Evolutionary conservation across 805 yeast genomes (phyloP).

Genomic region (Starmerella asiatica): DNA sequence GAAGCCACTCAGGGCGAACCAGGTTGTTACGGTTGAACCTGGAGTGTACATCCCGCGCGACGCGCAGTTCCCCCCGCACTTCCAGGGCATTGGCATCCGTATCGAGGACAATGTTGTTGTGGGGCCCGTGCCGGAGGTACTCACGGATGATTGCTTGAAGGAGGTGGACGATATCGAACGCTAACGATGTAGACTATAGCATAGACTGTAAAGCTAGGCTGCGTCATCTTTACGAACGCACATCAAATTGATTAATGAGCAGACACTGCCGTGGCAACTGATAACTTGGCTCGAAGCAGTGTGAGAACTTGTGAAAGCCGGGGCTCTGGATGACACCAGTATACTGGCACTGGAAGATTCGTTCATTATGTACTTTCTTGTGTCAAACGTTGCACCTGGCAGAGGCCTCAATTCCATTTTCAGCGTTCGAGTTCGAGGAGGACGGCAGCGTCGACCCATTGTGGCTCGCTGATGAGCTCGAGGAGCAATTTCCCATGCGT

Average conservation of each 20-base stretch:
- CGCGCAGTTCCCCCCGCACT: conserved; percentile 59
- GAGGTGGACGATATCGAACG: conserved; percentile 44
- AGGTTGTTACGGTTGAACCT: conserved; percentile 90
- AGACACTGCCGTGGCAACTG: too few relatives aligned
- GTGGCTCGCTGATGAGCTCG: too few relatives aligned
- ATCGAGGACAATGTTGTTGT: conserved; percentile 90
- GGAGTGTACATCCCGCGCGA: conserved; percentile 79
- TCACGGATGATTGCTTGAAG: conserved; percentile 75
- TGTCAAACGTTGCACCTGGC: conserved; percentile 26
- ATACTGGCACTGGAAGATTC: conserved; percentile 46
- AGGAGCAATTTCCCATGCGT: too few relatives aligned
- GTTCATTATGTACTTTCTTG: conserved; percentile 32
- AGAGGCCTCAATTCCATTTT: too few relatives aligned
- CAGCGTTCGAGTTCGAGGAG: too few relatives aligned
- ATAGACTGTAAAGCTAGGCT: too few relatives aligned
- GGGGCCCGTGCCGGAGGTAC: conserved; percentile 44
- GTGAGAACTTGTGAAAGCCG: conserved; percentile 48
- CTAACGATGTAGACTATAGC: too few relatives aligned
- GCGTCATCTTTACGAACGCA: neutral
- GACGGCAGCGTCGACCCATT: too few relatives aligned
- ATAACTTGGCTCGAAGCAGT: too few relatives aligned
- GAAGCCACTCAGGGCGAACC: conserved; percentile 40
- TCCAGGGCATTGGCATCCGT: conserved; percentile 81
- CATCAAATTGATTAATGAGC: neutral
- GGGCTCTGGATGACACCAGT: conserved; percentile 40